These are phyloP conservation scores for Limonium bicolor DNA, from an alignment of 148 eudicot species.

Conservation along the genomic window DNA sequence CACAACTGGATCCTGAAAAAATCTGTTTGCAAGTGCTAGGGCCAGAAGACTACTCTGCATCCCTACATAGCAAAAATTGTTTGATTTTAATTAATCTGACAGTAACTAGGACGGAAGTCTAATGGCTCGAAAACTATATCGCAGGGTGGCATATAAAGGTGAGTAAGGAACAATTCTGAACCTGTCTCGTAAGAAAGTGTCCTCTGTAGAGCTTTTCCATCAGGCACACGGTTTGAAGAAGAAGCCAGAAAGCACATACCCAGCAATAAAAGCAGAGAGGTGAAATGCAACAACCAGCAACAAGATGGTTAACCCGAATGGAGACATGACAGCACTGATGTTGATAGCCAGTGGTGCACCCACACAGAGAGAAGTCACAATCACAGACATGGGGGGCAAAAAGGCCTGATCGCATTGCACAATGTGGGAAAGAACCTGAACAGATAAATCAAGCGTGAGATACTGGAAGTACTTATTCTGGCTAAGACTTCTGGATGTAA, in stretches of 20 bases:
- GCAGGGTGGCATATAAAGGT: neutral
- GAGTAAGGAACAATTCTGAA: constrained; percentile 1
- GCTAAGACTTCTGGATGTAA: too few species aligned
- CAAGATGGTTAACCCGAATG: constrained; percentile 63
- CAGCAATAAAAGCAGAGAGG: constrained; percentile 63
- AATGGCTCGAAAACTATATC: neutral
- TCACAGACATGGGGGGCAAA: constrained; percentile 76
- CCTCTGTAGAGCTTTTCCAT: constrained; percentile 81
- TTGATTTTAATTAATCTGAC: neutral
- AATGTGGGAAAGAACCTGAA: constrained; percentile 65
- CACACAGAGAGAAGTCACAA: constrained; percentile 88
- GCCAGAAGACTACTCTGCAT: constrained; percentile 98
- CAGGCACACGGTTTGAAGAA: constrained; percentile 40
- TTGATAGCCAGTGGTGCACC: constrained; percentile 96
- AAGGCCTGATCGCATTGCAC: constrained; percentile 60
- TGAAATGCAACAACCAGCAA: constrained; percentile 64
- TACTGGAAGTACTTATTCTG: neutral
- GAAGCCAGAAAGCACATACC: constrained; percentile 54
- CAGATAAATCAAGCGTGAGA: neutral
- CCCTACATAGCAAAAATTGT: constrained; percentile 23
- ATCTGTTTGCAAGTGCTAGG: constrained; percentile 81
- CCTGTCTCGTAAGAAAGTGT: constrained; percentile 94
- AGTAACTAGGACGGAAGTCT: too few species aligned
- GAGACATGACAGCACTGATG: constrained; percentile 68
- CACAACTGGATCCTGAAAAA: constrained; percentile 81